Conservation (phyloP, 2,329 filamentous ascomycete genomes). For the Sporothrix brasiliensis region DNA sequence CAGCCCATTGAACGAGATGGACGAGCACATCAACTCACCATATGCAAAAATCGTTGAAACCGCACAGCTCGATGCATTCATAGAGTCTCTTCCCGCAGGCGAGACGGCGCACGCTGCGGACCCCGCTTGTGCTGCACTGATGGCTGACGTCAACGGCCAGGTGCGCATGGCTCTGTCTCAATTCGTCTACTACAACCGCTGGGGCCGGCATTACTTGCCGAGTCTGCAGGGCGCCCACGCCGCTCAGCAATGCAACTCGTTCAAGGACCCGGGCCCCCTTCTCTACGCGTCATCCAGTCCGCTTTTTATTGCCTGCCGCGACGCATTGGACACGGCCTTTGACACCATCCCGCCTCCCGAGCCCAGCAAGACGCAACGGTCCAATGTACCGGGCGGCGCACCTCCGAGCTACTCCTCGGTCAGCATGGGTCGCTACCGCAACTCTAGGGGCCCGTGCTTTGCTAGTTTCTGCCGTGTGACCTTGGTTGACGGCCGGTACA, state of each 20-base stretch:
- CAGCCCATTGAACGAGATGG: constrained; percentile 46
- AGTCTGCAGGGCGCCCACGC: constrained; percentile 60
- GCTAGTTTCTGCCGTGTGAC: constrained; percentile 52
- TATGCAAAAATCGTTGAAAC: constrained; percentile 21
- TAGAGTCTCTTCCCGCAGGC: constrained; percentile 29
- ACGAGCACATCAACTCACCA: constrained; percentile 43
- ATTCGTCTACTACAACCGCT: constrained; percentile 49
- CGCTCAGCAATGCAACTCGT: constrained; percentile 62
- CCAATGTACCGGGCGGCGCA: background rate
- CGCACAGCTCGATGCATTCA: constrained; percentile 25
- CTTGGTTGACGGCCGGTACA: constrained; percentile 45
- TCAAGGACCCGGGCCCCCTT: constrained; percentile 63
- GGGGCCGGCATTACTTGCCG: constrained; percentile 62
- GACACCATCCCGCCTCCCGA: constrained; percentile 51
- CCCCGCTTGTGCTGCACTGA: constrained; percentile 50
- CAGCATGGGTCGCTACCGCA: constrained; percentile 52
- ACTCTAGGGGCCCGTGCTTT: constrained; percentile 54
- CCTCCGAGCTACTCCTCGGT: constrained; percentile 35
- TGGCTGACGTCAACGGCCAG: constrained; percentile 58
- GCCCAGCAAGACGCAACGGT: constrained; percentile 41
- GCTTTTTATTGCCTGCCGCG: constrained; percentile 56
- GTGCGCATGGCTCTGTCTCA: constrained; percentile 52
- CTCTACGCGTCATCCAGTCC: constrained; percentile 56
- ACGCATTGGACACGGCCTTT: constrained; percentile 54
- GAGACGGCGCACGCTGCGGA: constrained; percentile 39